Base-by-base conservation (phyloP, 345 rosid genomes). In the Eucalyptus guilfoylei region DNA sequence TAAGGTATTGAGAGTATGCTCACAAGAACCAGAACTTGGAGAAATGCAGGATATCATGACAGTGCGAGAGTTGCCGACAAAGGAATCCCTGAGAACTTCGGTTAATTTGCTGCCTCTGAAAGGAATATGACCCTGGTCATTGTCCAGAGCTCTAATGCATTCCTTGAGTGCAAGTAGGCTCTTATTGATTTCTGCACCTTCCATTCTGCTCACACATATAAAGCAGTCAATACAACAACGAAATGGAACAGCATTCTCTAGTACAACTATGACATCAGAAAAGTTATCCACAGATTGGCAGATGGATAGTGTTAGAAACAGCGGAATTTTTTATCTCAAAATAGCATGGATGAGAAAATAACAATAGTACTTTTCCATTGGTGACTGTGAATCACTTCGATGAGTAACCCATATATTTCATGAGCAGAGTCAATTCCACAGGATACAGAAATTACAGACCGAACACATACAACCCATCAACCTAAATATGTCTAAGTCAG, bases 111-210 rank as follows among this genome's bases (percentile, higher is more conserved):
- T 98, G 90, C 99, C 99, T 93, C 99, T 95, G 92, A 98, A 98
- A 91, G 99, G 99, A 92, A 98, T 98, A 91, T 97, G 99, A 89
- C 97, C 97, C 94, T 97, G 98, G 92, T 98, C 99, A 94, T 96
- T 98, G 94, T 98, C 99, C 88, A 98, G 99, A 90, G 99, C 99
- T 94, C 99, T 95, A 37, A 98, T 98, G 91, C 99, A 98, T 89
- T 98, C 99, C 94, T 98, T 98, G 81, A 98, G 89, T 55, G 99
- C 99, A 85, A 98, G 98, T 89, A 97, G 93, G 92, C 99, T 97
- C 95, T 96, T 98, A 92, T 98, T 98, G 93, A 98, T 98, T 93
- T 98, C 99, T 48, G 99, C 99, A 89, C 99, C 99, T 94, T 98
- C 99, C 97, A 98, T 95, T 94, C 99, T 98, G 94, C 90, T 90